A percentile compares a stretch with the other conserved stretches of the same genome.
Conservation (phyloP, 192 early-diverging fungal genomes). For the Backusella luteola region DNA sequence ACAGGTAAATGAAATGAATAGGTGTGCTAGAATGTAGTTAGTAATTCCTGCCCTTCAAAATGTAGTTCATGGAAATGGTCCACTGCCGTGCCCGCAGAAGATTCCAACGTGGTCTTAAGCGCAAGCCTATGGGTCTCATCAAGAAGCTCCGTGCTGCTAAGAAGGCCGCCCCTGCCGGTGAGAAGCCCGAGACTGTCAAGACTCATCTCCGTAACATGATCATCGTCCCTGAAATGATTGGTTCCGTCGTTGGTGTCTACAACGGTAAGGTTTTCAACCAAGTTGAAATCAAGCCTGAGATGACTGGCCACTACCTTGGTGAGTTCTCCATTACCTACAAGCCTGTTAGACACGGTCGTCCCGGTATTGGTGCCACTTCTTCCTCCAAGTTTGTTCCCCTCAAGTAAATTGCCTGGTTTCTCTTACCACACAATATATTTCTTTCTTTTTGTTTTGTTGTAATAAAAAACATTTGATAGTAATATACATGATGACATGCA, state of each 20-base stretch:
- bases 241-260: slow-evolving; percentile 94
- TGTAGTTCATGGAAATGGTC: slow-evolving; percentile 88
- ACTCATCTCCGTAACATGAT: slow-evolving; percentile 99
- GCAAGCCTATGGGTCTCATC: slow-evolving; percentile 99
- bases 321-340: slow-evolving; percentile 86
- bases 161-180: slow-evolving; percentile 83
- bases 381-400: slow-evolving; percentile 92
- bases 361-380: slow-evolving; percentile 98
- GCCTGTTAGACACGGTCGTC: slow-evolving; percentile 99
- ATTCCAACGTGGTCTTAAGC: slow-evolving; percentile 98
- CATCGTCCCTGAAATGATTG: slow-evolving; percentile 99
- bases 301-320: slow-evolving; percentile 36
- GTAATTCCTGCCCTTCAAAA: neutral
- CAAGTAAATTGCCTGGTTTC: slow-evolving; percentile 56
- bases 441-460: neutral
- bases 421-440: neutral
- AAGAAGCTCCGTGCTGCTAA: slow-evolving; percentile 99
- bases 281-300: slow-evolving; percentile 85
- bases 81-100: slow-evolving; percentile 94
- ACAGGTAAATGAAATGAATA: slow-evolving; percentile 46
- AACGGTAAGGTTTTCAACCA: slow-evolving; percentile 99
- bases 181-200: slow-evolving; percentile 97
- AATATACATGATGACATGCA: neutral
- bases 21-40: neutral
- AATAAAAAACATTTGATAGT: neutral